A percentile compares a stretch with the other conserved stretches of the same genome.
Evolutionary conservation across 2,329 filamentous ascomycete species (phyloP).

Genomic region (Pyrenophora seminiperda): DNA sequence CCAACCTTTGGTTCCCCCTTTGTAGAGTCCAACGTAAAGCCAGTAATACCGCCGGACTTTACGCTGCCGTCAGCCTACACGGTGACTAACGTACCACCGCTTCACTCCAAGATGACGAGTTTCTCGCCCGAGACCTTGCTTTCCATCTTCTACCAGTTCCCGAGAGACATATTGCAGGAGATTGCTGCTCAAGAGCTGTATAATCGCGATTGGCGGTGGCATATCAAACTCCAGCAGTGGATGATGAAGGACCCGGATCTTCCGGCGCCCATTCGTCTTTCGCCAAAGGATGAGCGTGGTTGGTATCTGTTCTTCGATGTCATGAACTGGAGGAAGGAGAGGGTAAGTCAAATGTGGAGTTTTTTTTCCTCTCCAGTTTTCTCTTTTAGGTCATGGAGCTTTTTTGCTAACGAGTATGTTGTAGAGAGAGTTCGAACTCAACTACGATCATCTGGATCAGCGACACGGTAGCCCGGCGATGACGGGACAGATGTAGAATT

Average conservation of each 20-base stretch:
- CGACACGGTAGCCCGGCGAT: slow-evolving; percentile 47
- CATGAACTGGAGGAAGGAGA: slow-evolving; percentile 58
- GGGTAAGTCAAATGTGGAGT: slow-evolving; percentile 48
- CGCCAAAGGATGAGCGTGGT: slow-evolving; percentile 56
- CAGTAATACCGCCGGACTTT: slow-evolving; percentile 66
- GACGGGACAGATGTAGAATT: slow-evolving; percentile 31
- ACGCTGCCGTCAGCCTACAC: slow-evolving; percentile 67
- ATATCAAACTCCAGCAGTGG: slow-evolving; percentile 60
- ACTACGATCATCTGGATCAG: slow-evolving; percentile 58
- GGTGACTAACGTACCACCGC: slow-evolving; percentile 68
- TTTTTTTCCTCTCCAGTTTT: too few species aligned
- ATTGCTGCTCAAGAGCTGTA: slow-evolving; percentile 66
- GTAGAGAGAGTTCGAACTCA: slow-evolving; percentile 58
- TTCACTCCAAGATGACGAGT: slow-evolving; percentile 62
- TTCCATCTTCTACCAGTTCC: slow-evolving; percentile 72
- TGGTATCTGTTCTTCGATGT: slow-evolving; percentile 62
- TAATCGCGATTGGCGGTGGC: slow-evolving; percentile 60
- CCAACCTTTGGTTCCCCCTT: slow-evolving; percentile 69
- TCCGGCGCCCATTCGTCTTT: slow-evolving; percentile 51
- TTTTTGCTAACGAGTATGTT: slow-evolving; percentile 24
- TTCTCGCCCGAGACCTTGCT: slow-evolving; percentile 70
- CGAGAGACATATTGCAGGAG: slow-evolving; percentile 69
- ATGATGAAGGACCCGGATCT: slow-evolving; percentile 59
- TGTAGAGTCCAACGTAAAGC: slow-evolving; percentile 61
- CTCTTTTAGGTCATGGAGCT: too few species aligned